These are phyloP conservation scores for Penicillium sp. DNA, from an alignment of 2,329 filamentous ascomycete species.

Conservation along the genomic window DNA sequence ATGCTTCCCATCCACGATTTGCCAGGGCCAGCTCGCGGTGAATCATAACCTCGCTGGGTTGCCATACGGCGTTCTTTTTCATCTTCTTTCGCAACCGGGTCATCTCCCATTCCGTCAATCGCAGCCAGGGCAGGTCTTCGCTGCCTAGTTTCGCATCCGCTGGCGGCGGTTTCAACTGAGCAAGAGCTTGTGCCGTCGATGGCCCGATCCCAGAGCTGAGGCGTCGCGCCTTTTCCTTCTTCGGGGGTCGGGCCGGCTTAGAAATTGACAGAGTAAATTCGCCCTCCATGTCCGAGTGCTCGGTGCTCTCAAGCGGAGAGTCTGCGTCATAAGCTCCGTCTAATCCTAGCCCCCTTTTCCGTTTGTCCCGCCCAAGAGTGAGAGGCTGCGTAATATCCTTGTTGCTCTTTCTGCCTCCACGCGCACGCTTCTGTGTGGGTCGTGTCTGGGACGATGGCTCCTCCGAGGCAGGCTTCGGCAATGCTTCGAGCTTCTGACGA, in stretches of 20 bases:
- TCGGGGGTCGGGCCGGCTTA: constrained; percentile 29
- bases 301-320: constrained; percentile 46
- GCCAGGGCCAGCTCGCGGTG: constrained; percentile 59
- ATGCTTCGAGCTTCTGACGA: constrained; percentile 58
- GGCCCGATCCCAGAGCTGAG: constrained; percentile 30
- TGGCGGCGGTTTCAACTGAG: constrained; percentile 57
- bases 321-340: constrained; percentile 43
- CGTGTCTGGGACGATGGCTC: constrained; percentile 54
- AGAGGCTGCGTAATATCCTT: constrained; percentile 39
- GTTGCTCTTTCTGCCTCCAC: constrained; percentile 40
- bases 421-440: constrained; percentile 37
- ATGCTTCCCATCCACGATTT: constrained; percentile 53
- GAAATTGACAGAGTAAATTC: constrained; percentile 16
- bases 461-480: constrained; percentile 58
- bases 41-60: constrained; percentile 64
- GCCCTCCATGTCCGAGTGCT: constrained; percentile 44
- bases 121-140: constrained; percentile 60
- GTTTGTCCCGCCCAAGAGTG: constrained; percentile 41
- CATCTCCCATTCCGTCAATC: constrained; percentile 65
- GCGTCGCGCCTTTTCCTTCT: constrained; percentile 43
- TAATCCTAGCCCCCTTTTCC: constrained; percentile 31
- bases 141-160: constrained; percentile 58
- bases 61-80: constrained; percentile 70
- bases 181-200: constrained; percentile 60
- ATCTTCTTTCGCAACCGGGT: constrained; percentile 63